Base-by-base conservation (phyloP, 1,284 basidiomycete species). In the Fomes fomentarius region DNA sequence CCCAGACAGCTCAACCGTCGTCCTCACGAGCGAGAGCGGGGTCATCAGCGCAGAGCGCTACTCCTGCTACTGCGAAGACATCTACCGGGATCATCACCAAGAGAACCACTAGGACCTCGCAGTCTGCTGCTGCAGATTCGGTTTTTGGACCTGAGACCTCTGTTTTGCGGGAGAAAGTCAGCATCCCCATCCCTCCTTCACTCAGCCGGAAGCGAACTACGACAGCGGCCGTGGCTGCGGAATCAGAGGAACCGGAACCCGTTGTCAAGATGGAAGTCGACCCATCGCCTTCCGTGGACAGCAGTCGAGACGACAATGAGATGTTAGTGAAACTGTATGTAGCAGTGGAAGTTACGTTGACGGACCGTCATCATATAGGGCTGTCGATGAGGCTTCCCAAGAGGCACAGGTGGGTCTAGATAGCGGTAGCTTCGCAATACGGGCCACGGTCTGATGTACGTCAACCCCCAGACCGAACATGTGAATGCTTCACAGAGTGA, bases 251-350 rank as follows among this genome's bases (percentile, higher is more conserved):
- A n/a, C 21, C 17, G 34, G 47, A 48, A 9, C 37, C 28, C 1
- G 26, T 42, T 4, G 46, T 54, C 21, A 54, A 54, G 52, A 54
- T 54, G 46, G 52, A 54, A 38, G 26, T 48, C 2, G 52, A 48
- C 22, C 46, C 39, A 10, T 26, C 46, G n/a, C 8, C 19, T 15
- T n/a, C n/a, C n/a, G 10, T 30, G 5, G 15, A 9, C 11, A 30
- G 17, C 21, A 9, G 35, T 15, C 11, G 9, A 12, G 37, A 52
- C 37, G 43, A 52, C 9, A 33, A 47, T 30, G 39, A 39, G 17
- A 53, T 53, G 52, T 53, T 26, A 44, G 52, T 53, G 9, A 22
- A 10, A 1, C 5, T 15, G 15, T 15, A 24, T 19, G 4, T 4
- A 9, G 15, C 9, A 8, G 22, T 44, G 8, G 5, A 8, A 4